A percentile compares a stretch with the other conserved stretches of the same genome.
Evolutionary conservation across 495 filamentous ascomycete genomes (phyloP).

Genomic region (Xeromyces bisporus): DNA sequence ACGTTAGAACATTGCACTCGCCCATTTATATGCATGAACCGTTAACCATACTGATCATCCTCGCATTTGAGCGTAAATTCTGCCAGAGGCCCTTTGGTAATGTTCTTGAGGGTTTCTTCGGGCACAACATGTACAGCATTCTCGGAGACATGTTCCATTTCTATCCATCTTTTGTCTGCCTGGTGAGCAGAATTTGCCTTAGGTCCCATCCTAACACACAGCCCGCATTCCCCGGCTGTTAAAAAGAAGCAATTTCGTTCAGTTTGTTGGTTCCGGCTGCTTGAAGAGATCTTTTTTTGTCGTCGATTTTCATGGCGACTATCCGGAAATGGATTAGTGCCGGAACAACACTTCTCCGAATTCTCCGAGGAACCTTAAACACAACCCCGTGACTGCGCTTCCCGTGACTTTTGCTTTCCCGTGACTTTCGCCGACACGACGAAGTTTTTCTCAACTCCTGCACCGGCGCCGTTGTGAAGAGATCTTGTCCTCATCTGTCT

Average conservation of each 20-base stretch:
- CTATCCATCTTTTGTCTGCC: slow-evolving; percentile 3
- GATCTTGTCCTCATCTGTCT: slow-evolving; percentile 19
- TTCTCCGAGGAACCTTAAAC: no score
- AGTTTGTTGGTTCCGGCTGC: no score
- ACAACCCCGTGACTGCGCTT: no score
- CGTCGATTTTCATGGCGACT: no score
- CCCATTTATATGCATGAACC: neutral
- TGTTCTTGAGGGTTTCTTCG: slow-evolving; percentile 19
- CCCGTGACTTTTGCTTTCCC: no score
- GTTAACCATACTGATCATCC: slow-evolving; percentile 17
- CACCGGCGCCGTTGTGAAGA: no score
- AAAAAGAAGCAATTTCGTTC: no score
- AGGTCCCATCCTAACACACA: slow-evolving; percentile 10
- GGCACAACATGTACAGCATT: slow-evolving; percentile 24
- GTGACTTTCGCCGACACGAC: no score
- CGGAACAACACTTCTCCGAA: no score
- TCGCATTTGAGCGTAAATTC: slow-evolving; percentile 20
- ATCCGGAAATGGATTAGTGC: no score
- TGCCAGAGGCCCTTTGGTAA: slow-evolving; percentile 24
- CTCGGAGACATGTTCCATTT: slow-evolving; percentile 22
- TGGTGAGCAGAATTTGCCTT: slow-evolving; percentile 6
- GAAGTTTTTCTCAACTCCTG: no score
- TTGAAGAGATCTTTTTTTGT: slow-evolving; percentile 8
- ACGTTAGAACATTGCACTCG: slow-evolving; percentile 7
- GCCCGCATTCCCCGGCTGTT: slow-evolving; percentile 8